Evolutionary conservation across 1,284 basidiomycete species (phyloP), one percentile per base, ranked within the genome.

Genomic region (Leucoagaricus sp.): DNA sequence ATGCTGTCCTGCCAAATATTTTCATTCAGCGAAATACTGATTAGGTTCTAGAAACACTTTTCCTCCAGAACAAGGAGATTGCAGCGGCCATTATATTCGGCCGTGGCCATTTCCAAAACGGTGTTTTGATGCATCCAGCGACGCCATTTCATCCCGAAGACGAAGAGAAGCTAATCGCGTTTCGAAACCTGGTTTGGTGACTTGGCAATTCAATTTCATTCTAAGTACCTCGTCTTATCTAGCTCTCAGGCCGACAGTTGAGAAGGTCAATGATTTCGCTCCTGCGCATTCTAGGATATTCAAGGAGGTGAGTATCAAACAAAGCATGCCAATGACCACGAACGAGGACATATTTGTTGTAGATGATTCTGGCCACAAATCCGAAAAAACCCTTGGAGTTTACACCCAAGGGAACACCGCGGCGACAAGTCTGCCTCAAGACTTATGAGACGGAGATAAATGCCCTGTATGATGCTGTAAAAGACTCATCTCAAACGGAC

Each of bases 21-120:
- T n/a, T 50, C 12, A 6, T 40, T 13, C 13, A 25, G 6, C 13
- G 21, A 0, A 26, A 40, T n/a, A 19, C 23, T 21, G 6, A 38
- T 8, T 15, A 15, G 15, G 5, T 26, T 50, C 25, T 10, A 47
- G 26, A 47, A 9, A 33, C 46, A 15, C 26, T 26, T 10, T 45
- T 45, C 44, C 44, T 23, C 13, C 34, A 50, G 13, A 34, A 40
- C 17, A 50, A 38, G 17, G 19, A 50, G 13, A 49, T 51, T 28
- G 25, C 49, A 8, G 23, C 17, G 5, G 49, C 55, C 4, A 41
- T 57, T n/a, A 46, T 57, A 42, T 57, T 57, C 19, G 55, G 55
- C 10, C 42, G 38, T 15, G 55, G 49, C 26, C 55, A 49, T n/a
- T 52, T 52, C 49, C 49, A 52, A 45, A 41, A 44, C 13, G 55